These are phyloP conservation scores for Apiospora rasikravindrae DNA, from an alignment of 2,329 filamentous ascomycete genomes.

Conservation along the genomic window DNA sequence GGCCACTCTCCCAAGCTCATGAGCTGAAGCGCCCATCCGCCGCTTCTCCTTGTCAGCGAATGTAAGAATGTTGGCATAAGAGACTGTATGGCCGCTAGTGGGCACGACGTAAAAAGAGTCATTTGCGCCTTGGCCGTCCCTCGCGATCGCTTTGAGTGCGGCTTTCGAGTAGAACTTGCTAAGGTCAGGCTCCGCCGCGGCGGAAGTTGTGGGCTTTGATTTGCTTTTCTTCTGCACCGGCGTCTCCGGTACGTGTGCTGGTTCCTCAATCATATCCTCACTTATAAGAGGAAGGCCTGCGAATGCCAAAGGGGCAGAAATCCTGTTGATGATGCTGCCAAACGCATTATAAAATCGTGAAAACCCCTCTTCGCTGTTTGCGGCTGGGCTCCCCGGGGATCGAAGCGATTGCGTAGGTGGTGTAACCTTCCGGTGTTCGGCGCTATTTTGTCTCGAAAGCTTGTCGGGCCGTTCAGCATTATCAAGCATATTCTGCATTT, in stretches of 20 bases:
- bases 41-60: slow-evolving; percentile 71
- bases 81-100: slow-evolving; percentile 86
- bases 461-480: slow-evolving; percentile 45
- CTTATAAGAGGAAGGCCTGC: slow-evolving; percentile 81
- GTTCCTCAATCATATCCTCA: slow-evolving; percentile 54
- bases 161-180: slow-evolving; percentile 84
- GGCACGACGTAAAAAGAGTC: slow-evolving; percentile 96
- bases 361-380: slow-evolving; percentile 75
- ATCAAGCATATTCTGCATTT: slow-evolving; percentile 63
- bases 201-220: slow-evolving; percentile 38
- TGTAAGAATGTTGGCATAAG: slow-evolving; percentile 87
- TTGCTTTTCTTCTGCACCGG: slow-evolving; percentile 44
- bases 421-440: slow-evolving; percentile 34
- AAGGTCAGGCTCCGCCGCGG: slow-evolving; percentile 71
- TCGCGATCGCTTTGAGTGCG: slow-evolving; percentile 77
- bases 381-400: slow-evolving; percentile 34
- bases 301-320: slow-evolving; percentile 91
- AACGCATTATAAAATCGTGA: slow-evolving; percentile 92
- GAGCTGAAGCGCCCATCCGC: slow-evolving; percentile 58
- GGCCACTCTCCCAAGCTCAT: slow-evolving; percentile 43
- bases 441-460: slow-evolving; percentile 30
- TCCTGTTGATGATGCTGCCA: slow-evolving; percentile 82
- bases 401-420: slow-evolving; percentile 33
- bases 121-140: slow-evolving; percentile 67
- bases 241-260: slow-evolving; percentile 39